Conservation (phyloP, 768 basidiomycete genomes). For the Trametes elegans region DNA sequence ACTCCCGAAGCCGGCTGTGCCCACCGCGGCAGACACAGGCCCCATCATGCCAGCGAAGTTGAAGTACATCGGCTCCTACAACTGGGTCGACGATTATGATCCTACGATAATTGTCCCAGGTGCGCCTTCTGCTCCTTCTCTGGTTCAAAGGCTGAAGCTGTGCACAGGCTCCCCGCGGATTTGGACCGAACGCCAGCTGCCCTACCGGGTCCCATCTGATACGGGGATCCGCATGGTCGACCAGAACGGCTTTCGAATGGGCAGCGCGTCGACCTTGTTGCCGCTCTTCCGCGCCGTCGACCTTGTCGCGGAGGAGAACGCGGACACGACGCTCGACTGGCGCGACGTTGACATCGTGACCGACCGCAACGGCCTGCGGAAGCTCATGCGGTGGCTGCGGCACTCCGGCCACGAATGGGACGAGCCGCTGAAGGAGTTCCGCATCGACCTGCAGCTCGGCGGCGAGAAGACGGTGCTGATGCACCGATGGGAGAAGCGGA, state of each 20-base stretch:
- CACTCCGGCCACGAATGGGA: background rate
- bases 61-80: constrained; percentile 49
- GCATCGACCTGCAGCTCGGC: constrained; percentile 67
- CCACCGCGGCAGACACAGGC: background rate
- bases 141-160: background rate
- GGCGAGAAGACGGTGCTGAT: constrained; percentile 59
- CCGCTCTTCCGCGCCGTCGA: constrained; percentile 64
- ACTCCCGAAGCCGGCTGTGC: constrained; percentile 1
- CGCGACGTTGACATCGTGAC: constrained; percentile 46
- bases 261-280: constrained; percentile 36
- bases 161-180: constrained; percentile 53
- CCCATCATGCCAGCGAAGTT: constrained; percentile 31
- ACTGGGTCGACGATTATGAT: constrained; percentile 42
- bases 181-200: constrained; percentile 49
- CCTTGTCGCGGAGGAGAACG: constrained; percentile 27
- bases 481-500: constrained; percentile 54
- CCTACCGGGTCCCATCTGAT: constrained; percentile 56
- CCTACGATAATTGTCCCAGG: constrained; percentile 57
- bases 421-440: constrained; percentile 42
- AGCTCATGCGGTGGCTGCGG: constrained; percentile 57
- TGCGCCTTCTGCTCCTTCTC: constrained; percentile 20
- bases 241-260: constrained; percentile 52
- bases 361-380: constrained; percentile 65
- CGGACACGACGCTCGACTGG: constrained; percentile 34
- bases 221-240: constrained; percentile 48